Conservation (phyloP, 2,329 filamentous ascomycete genomes). For the Fusarium denticulatum region DNA sequence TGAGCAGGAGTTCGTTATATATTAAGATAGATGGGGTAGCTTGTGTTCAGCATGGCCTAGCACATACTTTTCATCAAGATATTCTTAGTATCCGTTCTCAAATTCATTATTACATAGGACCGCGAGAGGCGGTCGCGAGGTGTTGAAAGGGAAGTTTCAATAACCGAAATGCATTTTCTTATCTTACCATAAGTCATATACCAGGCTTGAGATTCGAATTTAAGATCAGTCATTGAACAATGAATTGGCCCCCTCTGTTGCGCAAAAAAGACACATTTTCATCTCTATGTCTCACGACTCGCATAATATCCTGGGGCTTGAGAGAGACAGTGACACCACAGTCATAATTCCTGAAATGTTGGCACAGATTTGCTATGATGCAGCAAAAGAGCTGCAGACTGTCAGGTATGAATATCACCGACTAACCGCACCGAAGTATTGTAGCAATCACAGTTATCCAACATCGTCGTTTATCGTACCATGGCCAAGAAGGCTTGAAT, state of each 20-base stretch:
- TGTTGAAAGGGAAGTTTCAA: neutral
- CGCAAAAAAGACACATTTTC: neutral
- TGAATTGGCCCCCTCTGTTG: neutral
- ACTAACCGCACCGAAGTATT: neutral
- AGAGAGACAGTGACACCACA: neutral
- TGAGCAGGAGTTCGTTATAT: neutral
- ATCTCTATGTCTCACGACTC: neutral
- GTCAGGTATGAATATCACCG: neutral
- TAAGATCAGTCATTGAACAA: neutral
- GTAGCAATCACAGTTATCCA: neutral
- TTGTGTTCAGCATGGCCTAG: neutral
- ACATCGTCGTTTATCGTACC: neutral
- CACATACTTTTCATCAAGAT: neutral
- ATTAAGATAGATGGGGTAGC: neutral
- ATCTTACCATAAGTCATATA: neutral
- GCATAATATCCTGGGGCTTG: neutral
- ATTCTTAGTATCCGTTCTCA: fast-evolving
- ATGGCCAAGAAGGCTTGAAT: fast-evolving
- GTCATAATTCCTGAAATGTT: too few species aligned
- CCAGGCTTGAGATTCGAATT: neutral
- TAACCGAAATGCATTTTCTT: neutral
- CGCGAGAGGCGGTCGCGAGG: fast-evolving
- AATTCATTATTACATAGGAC: fast-evolving
- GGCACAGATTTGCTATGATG: fast-evolving
- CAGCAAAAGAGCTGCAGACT: neutral